Evolutionary conservation across 441 rosid genomes (phyloP).

Genomic region (Erodium texanum): DNA sequence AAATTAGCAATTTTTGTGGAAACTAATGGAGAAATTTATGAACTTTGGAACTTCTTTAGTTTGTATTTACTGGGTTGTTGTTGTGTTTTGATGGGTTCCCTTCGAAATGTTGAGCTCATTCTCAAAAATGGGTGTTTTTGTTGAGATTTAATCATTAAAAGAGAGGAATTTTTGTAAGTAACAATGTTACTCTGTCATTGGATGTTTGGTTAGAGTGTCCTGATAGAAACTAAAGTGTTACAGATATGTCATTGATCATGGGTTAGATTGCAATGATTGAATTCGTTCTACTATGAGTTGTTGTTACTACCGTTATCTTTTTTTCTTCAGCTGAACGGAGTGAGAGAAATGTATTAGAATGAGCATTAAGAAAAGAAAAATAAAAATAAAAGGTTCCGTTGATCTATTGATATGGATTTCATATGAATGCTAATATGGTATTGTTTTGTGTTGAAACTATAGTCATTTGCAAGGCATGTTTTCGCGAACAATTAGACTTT

Average conservation of each 20-base stretch:
- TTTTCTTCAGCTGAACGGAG: not conserved
- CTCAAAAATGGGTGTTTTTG: too few species aligned
- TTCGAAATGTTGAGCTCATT: too few species aligned
- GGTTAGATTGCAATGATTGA: not conserved
- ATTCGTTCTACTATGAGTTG: not conserved
- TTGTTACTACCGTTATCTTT: not conserved
- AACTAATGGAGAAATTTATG: not conserved
- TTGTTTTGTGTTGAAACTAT: constrained; percentile 11
- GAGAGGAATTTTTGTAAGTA: too few species aligned
- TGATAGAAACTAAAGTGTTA: not conserved
- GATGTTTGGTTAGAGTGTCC: not conserved
- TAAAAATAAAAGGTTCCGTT: not conserved
- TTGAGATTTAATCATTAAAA: too few species aligned
- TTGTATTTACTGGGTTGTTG: not conserved
- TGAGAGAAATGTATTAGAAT: not conserved
- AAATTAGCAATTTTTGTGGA: not conserved
- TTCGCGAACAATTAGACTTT: constrained; percentile 77
- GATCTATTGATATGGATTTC: not conserved
- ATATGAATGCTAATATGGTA: constrained; percentile 5
- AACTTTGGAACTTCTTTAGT: not conserved
- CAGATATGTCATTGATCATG: not conserved
- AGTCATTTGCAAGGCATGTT: constrained; percentile 98
- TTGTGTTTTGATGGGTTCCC: not conserved
- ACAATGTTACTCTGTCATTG: not conserved
- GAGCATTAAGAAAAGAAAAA: not conserved